These are phyloP conservation scores for Delonix regia DNA, from an alignment of 306 rosid genomes.

Conservation along the genomic window DNA sequence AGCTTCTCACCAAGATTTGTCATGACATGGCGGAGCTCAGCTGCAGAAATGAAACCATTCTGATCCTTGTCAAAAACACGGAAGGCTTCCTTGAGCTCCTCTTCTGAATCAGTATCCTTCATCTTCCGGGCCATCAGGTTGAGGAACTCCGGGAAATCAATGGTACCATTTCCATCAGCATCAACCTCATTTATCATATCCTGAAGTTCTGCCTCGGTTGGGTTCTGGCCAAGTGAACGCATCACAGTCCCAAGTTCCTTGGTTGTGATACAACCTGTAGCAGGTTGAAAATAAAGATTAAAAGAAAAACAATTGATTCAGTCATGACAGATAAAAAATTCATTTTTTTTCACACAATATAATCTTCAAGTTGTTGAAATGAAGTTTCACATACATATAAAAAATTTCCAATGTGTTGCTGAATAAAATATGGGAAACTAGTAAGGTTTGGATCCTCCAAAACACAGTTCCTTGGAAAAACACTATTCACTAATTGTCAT, in stretches of 20 bases:
- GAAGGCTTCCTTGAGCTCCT: conserved; percentile 89
- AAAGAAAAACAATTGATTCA: conserved; percentile 14
- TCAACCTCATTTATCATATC: conserved; percentile 91
- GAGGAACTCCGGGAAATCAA: conserved; percentile 81
- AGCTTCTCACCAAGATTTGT: conserved; percentile 87
- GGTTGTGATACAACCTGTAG: conserved; percentile 76
- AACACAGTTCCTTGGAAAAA: background rate
- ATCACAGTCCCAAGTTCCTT: conserved; percentile 84
- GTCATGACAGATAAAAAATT: background rate
- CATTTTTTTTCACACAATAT: background rate
- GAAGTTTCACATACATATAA: background rate
- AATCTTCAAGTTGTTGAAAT: background rate
- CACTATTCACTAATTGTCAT: too few relatives aligned
- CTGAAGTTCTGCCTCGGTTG: conserved; percentile 83
- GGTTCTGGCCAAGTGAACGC: conserved; percentile 87
- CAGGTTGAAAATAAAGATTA: background rate
- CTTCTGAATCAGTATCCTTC: conserved; percentile 83
- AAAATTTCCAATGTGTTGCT: background rate
- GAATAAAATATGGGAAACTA: background rate
- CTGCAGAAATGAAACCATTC: conserved; percentile 89
- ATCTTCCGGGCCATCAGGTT: conserved; percentile 86
- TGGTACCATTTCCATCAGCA: conserved; percentile 84
- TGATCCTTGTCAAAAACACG: conserved; percentile 87
- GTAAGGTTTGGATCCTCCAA: background rate
- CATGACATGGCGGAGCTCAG: conserved; percentile 90